These are phyloP conservation scores for Albugo candida DNA, from an alignment of 352 stramenopile species.

Conservation along the genomic window DNA sequence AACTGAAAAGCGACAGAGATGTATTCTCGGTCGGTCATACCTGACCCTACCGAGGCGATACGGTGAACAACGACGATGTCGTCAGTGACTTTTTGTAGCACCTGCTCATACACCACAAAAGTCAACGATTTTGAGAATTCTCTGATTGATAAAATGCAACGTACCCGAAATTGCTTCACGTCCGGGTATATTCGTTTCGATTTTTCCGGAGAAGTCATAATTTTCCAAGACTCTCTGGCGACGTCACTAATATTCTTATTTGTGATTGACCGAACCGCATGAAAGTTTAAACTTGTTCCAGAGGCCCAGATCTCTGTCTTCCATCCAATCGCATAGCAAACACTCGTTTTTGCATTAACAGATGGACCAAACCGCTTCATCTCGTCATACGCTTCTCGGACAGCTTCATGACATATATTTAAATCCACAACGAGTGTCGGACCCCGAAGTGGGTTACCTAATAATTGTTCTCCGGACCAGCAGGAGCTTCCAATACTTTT, in stretches of 20 bases:
- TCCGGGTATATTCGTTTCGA: slow-evolving; percentile 71
- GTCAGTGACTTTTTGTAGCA: slow-evolving; percentile 67
- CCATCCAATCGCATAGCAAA: slow-evolving; percentile 74
- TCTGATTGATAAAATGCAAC: slow-evolving; percentile 3
- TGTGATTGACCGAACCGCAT: slow-evolving; percentile 31
- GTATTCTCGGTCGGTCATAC: slow-evolving; percentile 54
- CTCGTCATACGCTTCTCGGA: slow-evolving; percentile 61
- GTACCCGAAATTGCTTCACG: slow-evolving; percentile 59
- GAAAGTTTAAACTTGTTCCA: slow-evolving; percentile 55
- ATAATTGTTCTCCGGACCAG: slow-evolving; percentile 67
- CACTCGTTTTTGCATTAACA: slow-evolving; percentile 68
- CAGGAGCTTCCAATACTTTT: slow-evolving; percentile 47
- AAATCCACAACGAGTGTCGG: slow-evolving; percentile 55
- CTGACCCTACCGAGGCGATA: slow-evolving; percentile 51
- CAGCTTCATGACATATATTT: slow-evolving; percentile 56
- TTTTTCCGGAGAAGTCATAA: slow-evolving; percentile 67
- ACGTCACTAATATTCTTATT: slow-evolving; percentile 58
- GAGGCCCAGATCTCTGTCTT: slow-evolving; percentile 67
- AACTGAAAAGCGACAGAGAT: slow-evolving; percentile 60
- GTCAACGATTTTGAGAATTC: not conserved
- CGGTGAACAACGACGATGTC: slow-evolving; percentile 66
- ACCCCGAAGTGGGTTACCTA: slow-evolving; percentile 33
- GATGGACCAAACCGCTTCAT: slow-evolving; percentile 51
- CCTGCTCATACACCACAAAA: slow-evolving; percentile 7
- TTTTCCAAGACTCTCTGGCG: slow-evolving; percentile 55